phyloP scores from a whole-genome alignment of 2,329 filamentous ascomycete genomes.

The Neofusicoccum umdonicola region DNA sequence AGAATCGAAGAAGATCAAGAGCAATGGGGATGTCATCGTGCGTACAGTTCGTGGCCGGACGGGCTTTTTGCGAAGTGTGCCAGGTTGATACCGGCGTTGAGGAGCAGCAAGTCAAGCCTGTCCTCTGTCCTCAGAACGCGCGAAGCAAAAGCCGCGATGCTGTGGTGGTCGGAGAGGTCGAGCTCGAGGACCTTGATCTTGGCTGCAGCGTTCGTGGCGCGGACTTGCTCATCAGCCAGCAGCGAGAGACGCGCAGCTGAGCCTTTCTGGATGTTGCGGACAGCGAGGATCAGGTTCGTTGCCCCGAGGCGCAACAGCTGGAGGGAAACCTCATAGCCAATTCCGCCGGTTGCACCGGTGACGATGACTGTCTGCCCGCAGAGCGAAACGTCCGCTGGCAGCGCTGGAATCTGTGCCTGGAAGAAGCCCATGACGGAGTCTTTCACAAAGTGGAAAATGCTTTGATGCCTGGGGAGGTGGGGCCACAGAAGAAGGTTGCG shows the following conservation, averaged over 20 bases:
- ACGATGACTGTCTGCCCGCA: background rate
- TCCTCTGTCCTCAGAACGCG: background rate
- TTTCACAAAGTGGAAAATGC: background rate
- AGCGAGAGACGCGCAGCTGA: background rate
- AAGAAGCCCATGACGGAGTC: background rate
- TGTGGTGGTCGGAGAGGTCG: background rate
- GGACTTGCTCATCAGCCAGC: slow-evolving; percentile 2
- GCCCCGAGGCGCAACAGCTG: background rate
- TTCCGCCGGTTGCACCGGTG: background rate
- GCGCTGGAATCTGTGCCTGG: background rate
- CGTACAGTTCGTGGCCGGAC: slow-evolving; percentile 4
- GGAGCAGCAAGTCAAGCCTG: background rate
- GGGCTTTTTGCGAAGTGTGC: background rate
- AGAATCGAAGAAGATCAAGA: background rate
- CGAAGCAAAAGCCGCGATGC: background rate
- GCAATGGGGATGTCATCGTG: background rate
- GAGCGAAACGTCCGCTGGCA: background rate
- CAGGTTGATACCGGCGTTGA: slow-evolving; percentile 9
- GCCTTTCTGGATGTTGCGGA: background rate
- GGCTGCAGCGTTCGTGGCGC: background rate
- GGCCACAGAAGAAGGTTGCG: background rate
- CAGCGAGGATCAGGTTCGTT: slow-evolving; percentile 1
- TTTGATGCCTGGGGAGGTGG: background rate
- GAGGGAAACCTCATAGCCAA: background rate
- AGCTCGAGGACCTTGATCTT: background rate